These are phyloP conservation scores for Phytophthora cajani DNA, from an alignment of 352 stramenopile genomes.

Conservation along the genomic window DNA sequence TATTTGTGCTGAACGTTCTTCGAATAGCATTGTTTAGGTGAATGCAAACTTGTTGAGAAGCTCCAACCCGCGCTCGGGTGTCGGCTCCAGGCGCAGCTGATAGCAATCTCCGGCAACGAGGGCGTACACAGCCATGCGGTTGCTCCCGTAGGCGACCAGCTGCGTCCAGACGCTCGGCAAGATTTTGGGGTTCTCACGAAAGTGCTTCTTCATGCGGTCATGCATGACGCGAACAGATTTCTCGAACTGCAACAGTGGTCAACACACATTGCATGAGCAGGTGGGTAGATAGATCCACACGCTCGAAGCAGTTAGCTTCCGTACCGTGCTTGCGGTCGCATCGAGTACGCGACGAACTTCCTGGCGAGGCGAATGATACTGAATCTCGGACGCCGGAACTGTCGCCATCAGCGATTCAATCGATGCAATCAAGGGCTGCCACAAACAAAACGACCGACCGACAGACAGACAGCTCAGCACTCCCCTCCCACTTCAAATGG, in stretches of 20 bases:
- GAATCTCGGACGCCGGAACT: conserved; percentile 65
- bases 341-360: conserved; percentile 65
- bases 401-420: conserved; percentile 63
- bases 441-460: not conserved
- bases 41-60: conserved; percentile 56
- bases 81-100: conserved; percentile 63
- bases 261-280: not conserved
- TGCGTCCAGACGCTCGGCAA: conserved; percentile 63
- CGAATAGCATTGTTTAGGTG: conserved; percentile 20
- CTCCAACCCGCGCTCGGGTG: conserved; percentile 44
- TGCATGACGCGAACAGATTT: conserved; percentile 75
- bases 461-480: not conserved
- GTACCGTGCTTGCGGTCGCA: conserved; percentile 45
- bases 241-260: conserved; percentile 49
- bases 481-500: conserved; percentile 2
- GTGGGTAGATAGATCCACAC: no score
- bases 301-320: not conserved
- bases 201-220: conserved; percentile 81
- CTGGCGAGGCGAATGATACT: conserved; percentile 70
- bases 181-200: conserved; percentile 54
- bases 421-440: conserved; percentile 57
- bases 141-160: conserved; percentile 50
- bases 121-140: conserved; percentile 53
- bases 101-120: conserved; percentile 65
- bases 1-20: not conserved